A percentile compares a stretch with the other conserved stretches of the same genome.
Conservation (phyloP, 2,329 filamentous ascomycete genomes). For the Dothiorella sarmentorum region DNA sequence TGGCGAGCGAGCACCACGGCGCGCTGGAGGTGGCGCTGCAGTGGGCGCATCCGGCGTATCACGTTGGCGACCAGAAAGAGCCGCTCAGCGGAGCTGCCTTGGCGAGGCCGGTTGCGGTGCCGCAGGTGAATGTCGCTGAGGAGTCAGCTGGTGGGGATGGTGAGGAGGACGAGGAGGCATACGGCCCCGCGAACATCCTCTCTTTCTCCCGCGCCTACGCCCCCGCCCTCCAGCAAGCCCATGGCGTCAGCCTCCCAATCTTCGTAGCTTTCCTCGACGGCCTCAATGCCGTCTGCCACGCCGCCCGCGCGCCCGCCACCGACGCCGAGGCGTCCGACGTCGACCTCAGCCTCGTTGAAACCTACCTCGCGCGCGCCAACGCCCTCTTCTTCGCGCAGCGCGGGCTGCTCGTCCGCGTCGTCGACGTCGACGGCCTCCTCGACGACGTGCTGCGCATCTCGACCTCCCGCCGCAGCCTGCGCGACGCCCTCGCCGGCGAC, state of each 20-base stretch:
- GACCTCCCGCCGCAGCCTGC: slow-evolving; percentile 24
- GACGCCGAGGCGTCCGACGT: neutral
- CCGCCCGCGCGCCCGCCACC: slow-evolving; percentile 2
- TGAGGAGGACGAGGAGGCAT: neutral
- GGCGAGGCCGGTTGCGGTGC: neutral
- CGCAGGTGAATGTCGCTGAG: neutral
- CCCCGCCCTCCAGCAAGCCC: slow-evolving; percentile 28
- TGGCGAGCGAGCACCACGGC: slow-evolving; percentile 3
- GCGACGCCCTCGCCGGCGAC: slow-evolving; percentile 5
- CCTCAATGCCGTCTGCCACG: slow-evolving; percentile 29
- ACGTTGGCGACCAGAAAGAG: neutral
- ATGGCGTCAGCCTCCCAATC: slow-evolving; percentile 29
- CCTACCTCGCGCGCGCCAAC: slow-evolving; percentile 31
- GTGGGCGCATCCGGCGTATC: slow-evolving; percentile 3
- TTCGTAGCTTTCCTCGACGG: slow-evolving; percentile 35
- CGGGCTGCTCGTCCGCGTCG: slow-evolving; percentile 28
- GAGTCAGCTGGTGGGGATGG: too few relatives aligned
- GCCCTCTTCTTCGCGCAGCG: slow-evolving; percentile 34
- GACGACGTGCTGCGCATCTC: slow-evolving; percentile 24
- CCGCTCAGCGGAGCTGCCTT: slow-evolving; percentile 18
- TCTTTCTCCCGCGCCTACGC: slow-evolving; percentile 29
- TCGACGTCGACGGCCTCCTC: slow-evolving; percentile 27
- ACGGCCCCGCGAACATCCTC: slow-evolving; percentile 8
- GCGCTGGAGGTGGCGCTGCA: slow-evolving; percentile 2
- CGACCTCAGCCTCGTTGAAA: slow-evolving; percentile 20